phyloP scores from a whole-genome alignment of 768 basidiomycete genomes.

The Boletus tomentosulus region DNA sequence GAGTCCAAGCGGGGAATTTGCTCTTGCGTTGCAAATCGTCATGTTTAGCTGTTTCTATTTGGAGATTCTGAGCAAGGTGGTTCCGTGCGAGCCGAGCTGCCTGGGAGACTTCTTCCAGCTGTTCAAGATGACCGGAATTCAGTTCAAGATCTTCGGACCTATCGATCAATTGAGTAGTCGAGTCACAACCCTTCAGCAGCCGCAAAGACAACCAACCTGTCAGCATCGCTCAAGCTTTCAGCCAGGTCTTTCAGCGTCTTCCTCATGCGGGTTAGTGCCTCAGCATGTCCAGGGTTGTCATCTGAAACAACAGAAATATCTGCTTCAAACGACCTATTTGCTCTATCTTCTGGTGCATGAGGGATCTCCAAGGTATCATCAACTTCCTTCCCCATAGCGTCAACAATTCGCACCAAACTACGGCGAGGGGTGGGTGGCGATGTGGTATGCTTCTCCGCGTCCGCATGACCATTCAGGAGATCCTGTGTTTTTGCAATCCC shows the following conservation, averaged over 20 bases:
- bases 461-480: constrained; percentile 12
- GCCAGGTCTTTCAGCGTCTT: constrained; percentile 55
- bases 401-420: constrained; percentile 54
- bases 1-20: constrained; percentile 35
- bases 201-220: constrained; percentile 40
- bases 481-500: not conserved
- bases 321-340: constrained; percentile 17
- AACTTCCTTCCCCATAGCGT: constrained; percentile 65
- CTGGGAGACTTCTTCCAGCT: constrained; percentile 51
- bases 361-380: constrained; percentile 35
- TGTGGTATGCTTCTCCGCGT: constrained; percentile 15
- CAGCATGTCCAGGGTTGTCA: constrained; percentile 34
- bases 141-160: constrained; percentile 39
- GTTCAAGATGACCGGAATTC: constrained; percentile 44
- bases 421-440: constrained; percentile 24
- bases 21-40: constrained; percentile 33
- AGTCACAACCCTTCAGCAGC: constrained; percentile 1
- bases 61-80: constrained; percentile 40
- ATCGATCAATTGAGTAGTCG: constrained; percentile 2
- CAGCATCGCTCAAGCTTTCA: constrained; percentile 52
- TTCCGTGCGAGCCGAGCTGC: constrained; percentile 48
- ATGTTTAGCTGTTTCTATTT: constrained; percentile 36
- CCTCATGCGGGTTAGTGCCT: constrained; percentile 56
- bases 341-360: constrained; percentile 18
- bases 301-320: constrained; percentile 22